Base-by-base conservation (phyloP, 2,329 filamentous ascomycete species). In the Ophiostoma sp. region DNA sequence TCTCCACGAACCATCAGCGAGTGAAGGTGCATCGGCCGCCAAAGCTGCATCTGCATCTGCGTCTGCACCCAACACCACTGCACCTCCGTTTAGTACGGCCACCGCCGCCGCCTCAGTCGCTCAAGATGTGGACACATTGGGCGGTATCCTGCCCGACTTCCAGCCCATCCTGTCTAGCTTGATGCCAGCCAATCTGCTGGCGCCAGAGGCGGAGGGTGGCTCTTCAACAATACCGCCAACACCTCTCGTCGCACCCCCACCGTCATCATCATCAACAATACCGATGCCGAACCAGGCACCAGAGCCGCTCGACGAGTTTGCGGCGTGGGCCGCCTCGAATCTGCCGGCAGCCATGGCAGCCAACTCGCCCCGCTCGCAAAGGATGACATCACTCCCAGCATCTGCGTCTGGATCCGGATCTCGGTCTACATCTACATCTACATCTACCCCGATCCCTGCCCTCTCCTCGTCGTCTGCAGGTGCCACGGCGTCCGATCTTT, bases 1-100 rank as follows among this genome's bases (percentile, higher is more conserved):
- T 25, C 76, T 84, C 7, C 80, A 80, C 2, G 76, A 77, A 17
- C 68, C 71, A 9, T 12, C 45, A 2, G 28, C 33, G 15, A 66
- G 69, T 19, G 55, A 71, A 3, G 25, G 36, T 7, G 69, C 45
- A 42, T 42, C 66, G 4, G 66, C 36, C 9, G n/a, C 69, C 15
- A 28, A 39, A n/a, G 36, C 69, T 25, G 15, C 69, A 31, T 11
- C 61, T 12, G 12, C 59, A 22, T 11, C 61, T 28, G 36, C 55
- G 33, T 25, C 39, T 12, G 17, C 69, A 50, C 33, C n/a, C 7
- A 15, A 19, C 12, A 42, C 36, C 3, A 15, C 11, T 5, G 22
- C 3, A 4, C 19, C 25, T 11, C 19, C 25, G 28, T 25, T 50
- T 22, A 48, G 45, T 19, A 15, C 66, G 19, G 8, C 12, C 17